Conservation (phyloP, 371 early-diverging fungal species). For the Mucor lusitanicus region DNA sequence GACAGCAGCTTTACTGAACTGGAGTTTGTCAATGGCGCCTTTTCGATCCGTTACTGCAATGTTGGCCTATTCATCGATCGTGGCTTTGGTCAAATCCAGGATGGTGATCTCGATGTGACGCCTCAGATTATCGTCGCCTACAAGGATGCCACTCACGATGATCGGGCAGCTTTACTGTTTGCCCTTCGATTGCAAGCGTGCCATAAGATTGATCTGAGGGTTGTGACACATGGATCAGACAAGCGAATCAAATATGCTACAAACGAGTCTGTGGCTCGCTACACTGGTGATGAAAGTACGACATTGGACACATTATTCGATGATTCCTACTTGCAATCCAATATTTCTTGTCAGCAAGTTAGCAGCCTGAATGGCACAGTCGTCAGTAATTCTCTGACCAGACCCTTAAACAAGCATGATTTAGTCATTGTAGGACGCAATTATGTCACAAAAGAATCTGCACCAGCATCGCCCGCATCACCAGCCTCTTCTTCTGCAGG, state of each 20-base stretch:
- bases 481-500: background rate
- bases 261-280: background rate
- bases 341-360: background rate
- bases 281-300: background rate
- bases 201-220: slow-evolving; percentile 4
- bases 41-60: slow-evolving; percentile 3
- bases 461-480: background rate
- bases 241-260: background rate
- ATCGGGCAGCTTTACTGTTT: slow-evolving; percentile 26
- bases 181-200: slow-evolving; percentile 34
- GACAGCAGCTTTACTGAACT: slow-evolving; percentile 1
- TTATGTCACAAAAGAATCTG: background rate
- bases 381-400: background rate
- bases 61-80: slow-evolving; percentile 76
- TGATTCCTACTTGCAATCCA: background rate
- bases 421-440: slow-evolving; percentile 9
- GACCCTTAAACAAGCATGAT: slow-evolving; percentile 17
- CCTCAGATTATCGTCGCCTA: slow-evolving; percentile 35
- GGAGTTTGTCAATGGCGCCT: slow-evolving; percentile 23
- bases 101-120: slow-evolving; percentile 10
- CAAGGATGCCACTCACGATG: slow-evolving; percentile 12
- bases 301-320: background rate
- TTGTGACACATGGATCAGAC: background rate
- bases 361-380: background rate
- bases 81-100: slow-evolving; percentile 55